A percentile compares a stretch with the other conserved stretches of the same genome.
phyloP scores from a whole-genome alignment of 257 asterid genomes.

The Solanum lycopersicoides region DNA sequence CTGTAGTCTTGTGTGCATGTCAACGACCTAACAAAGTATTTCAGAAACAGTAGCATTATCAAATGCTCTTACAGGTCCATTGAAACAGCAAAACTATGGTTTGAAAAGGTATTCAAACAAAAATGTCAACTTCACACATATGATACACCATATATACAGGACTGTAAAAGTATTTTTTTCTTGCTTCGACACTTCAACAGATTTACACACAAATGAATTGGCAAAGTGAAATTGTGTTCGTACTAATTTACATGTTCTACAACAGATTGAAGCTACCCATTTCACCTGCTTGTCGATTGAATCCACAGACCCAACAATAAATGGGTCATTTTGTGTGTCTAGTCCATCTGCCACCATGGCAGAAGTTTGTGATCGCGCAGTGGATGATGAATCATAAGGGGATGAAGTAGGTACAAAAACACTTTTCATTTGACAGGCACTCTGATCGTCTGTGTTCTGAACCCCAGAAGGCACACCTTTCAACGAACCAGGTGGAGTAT shows the following conservation, averaged over 20 bases:
- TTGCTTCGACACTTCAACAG: background rate
- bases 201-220: background rate
- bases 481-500: constrained; percentile 43
- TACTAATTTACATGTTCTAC: background rate
- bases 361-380: constrained; percentile 57
- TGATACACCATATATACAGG: background rate
- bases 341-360: constrained; percentile 63
- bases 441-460: constrained; percentile 39
- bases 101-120: background rate
- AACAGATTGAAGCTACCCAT: constrained; percentile 1
- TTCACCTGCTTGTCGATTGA: constrained; percentile 62
- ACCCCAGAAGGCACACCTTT: constrained; percentile 55
- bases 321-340: constrained; percentile 68
- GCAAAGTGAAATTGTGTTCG: background rate
- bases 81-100: background rate
- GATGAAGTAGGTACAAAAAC: constrained; percentile 62
- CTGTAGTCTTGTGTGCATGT: constrained; percentile 52
- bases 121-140: background rate
- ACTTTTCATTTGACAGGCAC: constrained; percentile 43
- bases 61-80: background rate
- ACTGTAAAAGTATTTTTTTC: background rate
- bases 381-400: constrained; percentile 62
- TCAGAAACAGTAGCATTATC: background rate
- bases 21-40: constrained; percentile 47
- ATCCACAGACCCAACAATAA: constrained; percentile 66